Percentiles rank a stretch among this genome's conserved stretches.
phyloP scores from a whole-genome alignment of 257 asterid genomes.

The Solanum sparsipilum region DNA sequence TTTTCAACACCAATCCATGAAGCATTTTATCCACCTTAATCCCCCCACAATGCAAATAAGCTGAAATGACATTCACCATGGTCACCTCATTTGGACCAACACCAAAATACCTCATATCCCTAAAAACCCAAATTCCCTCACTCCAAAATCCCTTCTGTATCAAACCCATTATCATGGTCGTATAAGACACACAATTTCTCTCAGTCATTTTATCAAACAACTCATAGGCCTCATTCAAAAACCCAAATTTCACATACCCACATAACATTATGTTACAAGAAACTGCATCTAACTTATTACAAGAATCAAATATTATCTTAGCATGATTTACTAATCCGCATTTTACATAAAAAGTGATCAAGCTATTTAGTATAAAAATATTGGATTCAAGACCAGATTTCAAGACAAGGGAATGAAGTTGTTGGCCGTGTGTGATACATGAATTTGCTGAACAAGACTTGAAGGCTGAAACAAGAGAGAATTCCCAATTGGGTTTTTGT shows the following conservation, averaged over 20 bases:
- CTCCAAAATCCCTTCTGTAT: slow-evolving; percentile 35
- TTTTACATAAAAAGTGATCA: slow-evolving; percentile 75
- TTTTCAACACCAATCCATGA: slow-evolving; percentile 65
- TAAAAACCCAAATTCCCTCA: slow-evolving; percentile 42
- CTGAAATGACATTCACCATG: slow-evolving; percentile 58
- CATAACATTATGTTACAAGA: slow-evolving; percentile 68
- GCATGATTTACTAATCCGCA: slow-evolving; percentile 42
- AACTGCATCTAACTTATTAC: slow-evolving; percentile 35
- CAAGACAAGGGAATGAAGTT: slow-evolving; percentile 41
- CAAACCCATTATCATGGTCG: slow-evolving; percentile 77
- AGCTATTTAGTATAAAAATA: slow-evolving; percentile 59
- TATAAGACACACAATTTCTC: slow-evolving; percentile 52
- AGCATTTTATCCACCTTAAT: slow-evolving; percentile 28
- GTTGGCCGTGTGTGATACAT: slow-evolving; percentile 39
- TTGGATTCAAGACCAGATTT: slow-evolving; percentile 59
- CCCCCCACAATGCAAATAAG: slow-evolving; percentile 38
- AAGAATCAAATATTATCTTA: slow-evolving; percentile 34
- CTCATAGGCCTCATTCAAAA: slow-evolving; percentile 38
- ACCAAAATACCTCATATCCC: slow-evolving; percentile 55
- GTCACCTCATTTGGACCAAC: slow-evolving; percentile 67
- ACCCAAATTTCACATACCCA: slow-evolving; percentile 41
- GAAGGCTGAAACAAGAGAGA: slow-evolving; percentile 46
- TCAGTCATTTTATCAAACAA: slow-evolving; percentile 75
- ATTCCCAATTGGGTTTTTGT: slow-evolving; percentile 32
- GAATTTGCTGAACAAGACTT: slow-evolving; percentile 47